Conservation (phyloP, 1,284 basidiomycete genomes). For the Anthracocystis setariae region DNA sequence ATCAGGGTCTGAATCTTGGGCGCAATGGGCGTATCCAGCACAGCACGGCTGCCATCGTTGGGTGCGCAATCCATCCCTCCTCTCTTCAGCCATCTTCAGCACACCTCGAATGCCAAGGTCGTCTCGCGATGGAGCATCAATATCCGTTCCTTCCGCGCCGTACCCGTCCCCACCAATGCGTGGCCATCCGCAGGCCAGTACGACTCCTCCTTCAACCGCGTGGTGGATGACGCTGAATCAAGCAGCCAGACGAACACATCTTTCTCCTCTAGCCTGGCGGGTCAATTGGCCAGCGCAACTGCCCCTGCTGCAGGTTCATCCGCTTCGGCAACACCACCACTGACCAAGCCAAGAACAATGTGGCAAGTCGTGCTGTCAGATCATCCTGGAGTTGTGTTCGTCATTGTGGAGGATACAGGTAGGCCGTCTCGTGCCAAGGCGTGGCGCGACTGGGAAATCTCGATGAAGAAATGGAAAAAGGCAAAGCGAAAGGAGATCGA, state of each 20-base stretch:
- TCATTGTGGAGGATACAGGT: conserved; percentile 51
- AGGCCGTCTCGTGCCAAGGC: conserved; percentile 41
- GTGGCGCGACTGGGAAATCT: conserved; percentile 45
- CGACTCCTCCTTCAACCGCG: conserved; percentile 14
- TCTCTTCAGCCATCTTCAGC: conserved; percentile 48
- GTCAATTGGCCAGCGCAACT: not conserved
- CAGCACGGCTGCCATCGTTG: conserved; percentile 38
- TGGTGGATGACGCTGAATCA: not conserved
- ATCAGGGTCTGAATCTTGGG: not conserved
- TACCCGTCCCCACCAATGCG: conserved; percentile 43
- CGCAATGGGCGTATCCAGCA: conserved; percentile 43
- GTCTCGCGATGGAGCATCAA: conserved; percentile 50
- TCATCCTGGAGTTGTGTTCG: conserved; percentile 48
- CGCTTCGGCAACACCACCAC: conserved; percentile 30
- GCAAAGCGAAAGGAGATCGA: conserved; percentile 27
- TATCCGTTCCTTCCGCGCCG: conserved; percentile 53
- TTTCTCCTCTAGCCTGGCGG: conserved; percentile 1
- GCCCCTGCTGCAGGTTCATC: conserved; percentile 21
- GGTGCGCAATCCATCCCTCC: conserved; percentile 49
- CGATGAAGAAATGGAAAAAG: conserved; percentile 40
- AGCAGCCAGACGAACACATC: not conserved
- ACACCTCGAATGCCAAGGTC: conserved; percentile 39
- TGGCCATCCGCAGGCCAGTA: conserved; percentile 31
- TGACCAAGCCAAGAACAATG: conserved; percentile 51
- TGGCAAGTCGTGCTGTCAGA: conserved; percentile 50